Evolutionary conservation across 768 basidiomycete species (phyloP).

Genomic region (Galerina marginata): DNA sequence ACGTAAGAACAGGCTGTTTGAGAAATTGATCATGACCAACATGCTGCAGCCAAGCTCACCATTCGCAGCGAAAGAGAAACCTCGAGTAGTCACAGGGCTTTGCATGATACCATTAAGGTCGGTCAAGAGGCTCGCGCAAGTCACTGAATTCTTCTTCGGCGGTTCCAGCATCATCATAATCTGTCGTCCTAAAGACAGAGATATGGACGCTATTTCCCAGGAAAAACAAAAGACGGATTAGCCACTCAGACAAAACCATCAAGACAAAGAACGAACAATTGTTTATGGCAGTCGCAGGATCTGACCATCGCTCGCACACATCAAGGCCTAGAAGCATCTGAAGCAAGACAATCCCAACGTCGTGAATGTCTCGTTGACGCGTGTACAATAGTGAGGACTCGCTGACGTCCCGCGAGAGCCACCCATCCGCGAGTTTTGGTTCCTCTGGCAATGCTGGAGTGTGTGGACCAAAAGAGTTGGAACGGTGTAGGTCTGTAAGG

Average conservation of each 20-base stretch:
- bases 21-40: not conserved
- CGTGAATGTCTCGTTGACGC: slow-evolving; percentile 80
- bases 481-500: slow-evolving; percentile 81
- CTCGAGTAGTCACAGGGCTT: slow-evolving; percentile 25
- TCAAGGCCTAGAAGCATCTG: slow-evolving; percentile 88
- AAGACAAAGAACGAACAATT: slow-evolving; percentile 47
- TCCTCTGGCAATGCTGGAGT: slow-evolving; percentile 35
- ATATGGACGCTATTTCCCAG: slow-evolving; percentile 50
- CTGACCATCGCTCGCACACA: slow-evolving; percentile 58
- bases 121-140: slow-evolving; percentile 62
- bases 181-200: slow-evolving; percentile 54
- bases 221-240: not conserved
- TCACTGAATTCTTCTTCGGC: slow-evolving; percentile 58
- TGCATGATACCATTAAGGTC: slow-evolving; percentile 55
- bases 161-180: slow-evolving; percentile 66
- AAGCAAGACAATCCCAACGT: slow-evolving; percentile 76
- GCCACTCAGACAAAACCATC: not conserved
- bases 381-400: slow-evolving; percentile 79
- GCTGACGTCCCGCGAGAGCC: slow-evolving; percentile 82
- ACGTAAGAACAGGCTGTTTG: not conserved
- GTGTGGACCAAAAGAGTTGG: slow-evolving; percentile 72
- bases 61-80: slow-evolving; percentile 9
- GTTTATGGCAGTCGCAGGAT: slow-evolving; percentile 62
- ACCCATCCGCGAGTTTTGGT: slow-evolving; percentile 30
- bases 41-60: not conserved